A percentile compares a stretch with the other conserved stretches of the same genome.
phyloP scores from a whole-genome alignment of 345 rosid genomes.

The Cardiospermum halicacabum region DNA sequence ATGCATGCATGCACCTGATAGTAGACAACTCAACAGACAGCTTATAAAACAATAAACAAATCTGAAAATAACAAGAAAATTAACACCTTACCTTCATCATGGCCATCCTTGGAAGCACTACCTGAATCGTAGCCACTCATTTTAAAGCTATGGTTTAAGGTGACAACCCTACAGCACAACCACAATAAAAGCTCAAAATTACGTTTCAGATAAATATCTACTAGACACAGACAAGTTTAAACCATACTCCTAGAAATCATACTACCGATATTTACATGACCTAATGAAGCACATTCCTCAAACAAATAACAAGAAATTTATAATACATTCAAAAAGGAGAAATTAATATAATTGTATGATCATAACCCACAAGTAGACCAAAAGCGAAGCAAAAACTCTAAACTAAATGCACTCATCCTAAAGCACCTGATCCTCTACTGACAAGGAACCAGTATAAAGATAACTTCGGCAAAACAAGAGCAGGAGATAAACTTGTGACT shows the following conservation, averaged over 20 bases:
- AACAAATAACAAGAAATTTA: not conserved
- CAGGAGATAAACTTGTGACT: too few species aligned
- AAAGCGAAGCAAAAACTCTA: too few species aligned
- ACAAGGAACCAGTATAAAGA: too few species aligned
- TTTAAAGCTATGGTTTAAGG: not conserved
- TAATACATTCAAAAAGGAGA: too few species aligned
- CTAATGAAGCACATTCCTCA: not conserved
- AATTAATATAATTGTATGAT: too few species aligned
- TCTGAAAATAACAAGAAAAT: not conserved
- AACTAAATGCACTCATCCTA: too few species aligned
- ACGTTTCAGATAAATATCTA: not conserved
- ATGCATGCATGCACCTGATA: not conserved
- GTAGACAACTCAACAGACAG: not conserved
- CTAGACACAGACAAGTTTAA: not conserved
- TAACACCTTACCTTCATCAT: constrained; percentile 33
- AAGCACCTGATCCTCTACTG: too few species aligned
- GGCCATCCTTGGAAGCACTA: constrained; percentile 34
- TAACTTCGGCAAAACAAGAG: too few species aligned
- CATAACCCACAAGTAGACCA: too few species aligned
- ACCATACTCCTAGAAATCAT: not conserved
- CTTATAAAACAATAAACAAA: not conserved
- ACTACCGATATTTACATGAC: not conserved
- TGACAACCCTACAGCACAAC: constrained; percentile 1
- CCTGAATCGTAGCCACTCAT: constrained; percentile 38
- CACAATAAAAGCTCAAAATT: not conserved